Percentiles rank a stretch among this genome's conserved stretches.
Conservation (phyloP, 2,329 filamentous ascomycete species). For the Verticillium klebahnii region DNA sequence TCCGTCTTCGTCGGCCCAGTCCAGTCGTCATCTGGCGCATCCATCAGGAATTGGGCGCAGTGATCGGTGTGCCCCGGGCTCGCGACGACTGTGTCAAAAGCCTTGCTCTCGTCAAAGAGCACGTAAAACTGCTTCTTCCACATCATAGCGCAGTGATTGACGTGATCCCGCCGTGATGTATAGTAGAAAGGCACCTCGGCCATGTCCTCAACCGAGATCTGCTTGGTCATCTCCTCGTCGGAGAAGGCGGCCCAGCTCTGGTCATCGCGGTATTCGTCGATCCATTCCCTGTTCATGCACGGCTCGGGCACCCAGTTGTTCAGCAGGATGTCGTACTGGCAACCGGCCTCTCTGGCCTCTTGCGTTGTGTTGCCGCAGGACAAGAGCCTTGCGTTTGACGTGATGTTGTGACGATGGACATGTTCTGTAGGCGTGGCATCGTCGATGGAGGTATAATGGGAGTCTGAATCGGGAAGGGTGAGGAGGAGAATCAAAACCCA, state of each 20-base stretch:
- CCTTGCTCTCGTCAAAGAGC: conserved; percentile 15
- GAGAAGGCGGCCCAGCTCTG: conserved; percentile 16
- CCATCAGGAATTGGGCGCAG: conserved; percentile 21
- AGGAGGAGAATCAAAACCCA: conserved; percentile 15
- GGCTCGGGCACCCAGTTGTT: conserved; percentile 19
- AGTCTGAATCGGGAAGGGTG: conserved; percentile 1
- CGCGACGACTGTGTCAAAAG: conserved; percentile 16
- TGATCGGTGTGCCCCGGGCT: conserved; percentile 20
- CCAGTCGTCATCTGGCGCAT: conserved; percentile 13
- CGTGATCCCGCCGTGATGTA: conserved; percentile 17
- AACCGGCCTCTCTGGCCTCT: conserved; percentile 13
- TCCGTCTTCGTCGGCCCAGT: conserved; percentile 13
- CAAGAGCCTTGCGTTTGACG: conserved; percentile 10
- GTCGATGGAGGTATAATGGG: background rate
- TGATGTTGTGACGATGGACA: conserved; percentile 12
- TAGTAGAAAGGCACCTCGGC: conserved; percentile 16
- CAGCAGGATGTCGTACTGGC: conserved; percentile 18
- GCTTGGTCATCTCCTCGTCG: conserved; percentile 17
- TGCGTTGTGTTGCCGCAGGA: conserved; percentile 15
- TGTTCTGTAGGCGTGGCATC: background rate
- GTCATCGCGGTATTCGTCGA: conserved; percentile 20
- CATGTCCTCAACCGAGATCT: conserved; percentile 15
- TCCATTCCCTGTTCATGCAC: conserved; percentile 16
- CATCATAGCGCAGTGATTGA: conserved; percentile 21
- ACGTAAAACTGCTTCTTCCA: conserved; percentile 20